These are phyloP conservation scores for Cladosporium sp. DNA, from an alignment of 2,329 filamentous ascomycete genomes.

Conservation along the genomic window DNA sequence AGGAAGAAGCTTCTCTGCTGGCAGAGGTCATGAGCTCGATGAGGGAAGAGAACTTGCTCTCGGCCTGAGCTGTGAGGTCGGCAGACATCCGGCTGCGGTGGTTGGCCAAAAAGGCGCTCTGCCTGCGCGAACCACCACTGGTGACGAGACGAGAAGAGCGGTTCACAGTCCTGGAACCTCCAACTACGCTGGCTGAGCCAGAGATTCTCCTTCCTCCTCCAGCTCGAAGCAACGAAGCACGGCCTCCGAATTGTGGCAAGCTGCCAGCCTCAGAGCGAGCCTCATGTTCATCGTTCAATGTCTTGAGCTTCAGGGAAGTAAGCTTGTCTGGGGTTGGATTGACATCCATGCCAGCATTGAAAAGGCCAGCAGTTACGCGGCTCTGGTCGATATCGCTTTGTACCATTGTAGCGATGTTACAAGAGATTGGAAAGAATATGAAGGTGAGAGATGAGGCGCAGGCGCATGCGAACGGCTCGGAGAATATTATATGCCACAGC, in stretches of 20 bases:
- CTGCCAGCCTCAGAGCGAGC: slow-evolving; percentile 21
- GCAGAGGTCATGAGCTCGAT: slow-evolving; percentile 31
- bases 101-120: slow-evolving; percentile 23
- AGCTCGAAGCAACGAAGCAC: neutral
- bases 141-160: slow-evolving; percentile 20
- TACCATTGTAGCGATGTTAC: neutral
- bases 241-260: slow-evolving; percentile 13
- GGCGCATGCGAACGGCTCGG: neutral
- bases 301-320: slow-evolving; percentile 20
- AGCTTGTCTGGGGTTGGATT: slow-evolving; percentile 22
- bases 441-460: neutral
- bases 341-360: slow-evolving; percentile 5
- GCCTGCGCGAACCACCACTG: slow-evolving; percentile 17
- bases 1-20: slow-evolving; percentile 26
- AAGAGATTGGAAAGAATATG: neutral
- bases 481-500: neutral
- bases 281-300: slow-evolving; percentile 14
- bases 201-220: neutral
- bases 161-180: slow-evolving; percentile 4
- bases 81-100: slow-evolving; percentile 27
- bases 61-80: slow-evolving; percentile 28
- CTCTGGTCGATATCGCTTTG: slow-evolving; percentile 8
- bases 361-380: slow-evolving; percentile 1
- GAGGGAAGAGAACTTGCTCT: slow-evolving; percentile 29
- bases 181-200: slow-evolving; percentile 7